Base-by-base conservation (phyloP, 1,284 basidiomycete genomes). In the Leucocoprinus gongylophorus region DNA sequence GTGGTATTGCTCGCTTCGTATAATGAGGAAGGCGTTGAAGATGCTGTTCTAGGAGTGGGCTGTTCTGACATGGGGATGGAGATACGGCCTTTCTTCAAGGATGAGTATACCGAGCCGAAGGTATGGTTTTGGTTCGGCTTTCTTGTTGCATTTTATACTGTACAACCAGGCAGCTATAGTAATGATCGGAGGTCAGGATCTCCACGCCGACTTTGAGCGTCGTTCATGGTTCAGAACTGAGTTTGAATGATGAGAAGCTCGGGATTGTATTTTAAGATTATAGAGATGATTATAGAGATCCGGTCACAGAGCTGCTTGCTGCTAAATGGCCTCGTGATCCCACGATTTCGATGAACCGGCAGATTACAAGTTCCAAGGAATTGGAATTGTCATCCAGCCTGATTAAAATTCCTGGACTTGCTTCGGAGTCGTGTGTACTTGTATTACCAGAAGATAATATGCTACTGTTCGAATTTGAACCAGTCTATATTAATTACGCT, bases 401-500 rank as follows among this genome's bases (percentile, higher is more conserved):
- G 18, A 40, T 29, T 37, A 46, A 44, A 44, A 18, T 20, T 44
- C 26, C 13, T 20, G 17, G 15, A 29, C 40, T 44, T 41, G 46
- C 46, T 44, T 53, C 46, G 37, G 51, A 48, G 51, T 45, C 48
- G 51, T 53, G 51, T 46, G 32, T 18, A 33, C 13, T 42, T 53
- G 46, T 44, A 53, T 53, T 53, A 48, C 39, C 39, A 35, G 26
- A 29, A 42, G 17, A 20, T 40, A 23, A 9, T 53, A 43, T 48
- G n/a, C 46, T 48, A 48, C 41, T 18, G 48, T 30, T 42, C 44
- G 39, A 49, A 32, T 43, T 44, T 48, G 48, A 46, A 41, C 42
- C 47, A 54, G 29, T 54, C 53, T 54, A 53, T 48, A 29, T 47
- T 45, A 12, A 38, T 47, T 49, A 54, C 20, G 50, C 56, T 40